Conservation (phyloP, 768 basidiomycete species). For the Tylopilus vinaceipallidus region DNA sequence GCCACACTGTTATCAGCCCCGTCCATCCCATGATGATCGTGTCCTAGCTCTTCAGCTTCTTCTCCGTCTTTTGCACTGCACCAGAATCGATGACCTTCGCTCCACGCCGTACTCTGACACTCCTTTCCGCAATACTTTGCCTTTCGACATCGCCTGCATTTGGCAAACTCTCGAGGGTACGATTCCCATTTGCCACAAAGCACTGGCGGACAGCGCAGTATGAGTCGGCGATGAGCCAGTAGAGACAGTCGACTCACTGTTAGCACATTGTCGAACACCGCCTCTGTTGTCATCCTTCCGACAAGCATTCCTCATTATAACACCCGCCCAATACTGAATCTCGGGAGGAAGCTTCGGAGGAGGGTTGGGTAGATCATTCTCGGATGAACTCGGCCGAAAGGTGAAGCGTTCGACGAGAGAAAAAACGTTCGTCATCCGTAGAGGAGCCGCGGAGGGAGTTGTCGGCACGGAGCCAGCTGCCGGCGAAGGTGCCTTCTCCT, state of each 20-base stretch:
- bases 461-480: conserved; percentile 18
- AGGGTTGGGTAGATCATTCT: conserved; percentile 66
- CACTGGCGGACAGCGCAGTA: conserved; percentile 47
- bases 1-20: conserved; percentile 9
- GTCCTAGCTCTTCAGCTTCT: conserved; percentile 35
- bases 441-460: not conserved
- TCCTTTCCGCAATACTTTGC: conserved; percentile 99
- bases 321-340: conserved; percentile 98
- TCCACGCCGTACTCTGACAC: conserved; percentile 96
- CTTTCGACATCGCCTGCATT: conserved; percentile 92
- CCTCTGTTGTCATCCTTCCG: conserved; percentile 92
- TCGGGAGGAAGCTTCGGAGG: conserved; percentile 78
- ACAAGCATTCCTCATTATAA: conserved; percentile 99
- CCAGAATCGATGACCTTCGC: conserved; percentile 95
- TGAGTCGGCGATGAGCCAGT: conserved; percentile 1
- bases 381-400: conserved; percentile 84
- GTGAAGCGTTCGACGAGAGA: conserved; percentile 96
- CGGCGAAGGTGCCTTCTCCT: conserved; percentile 32
- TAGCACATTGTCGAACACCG: conserved; percentile 96
- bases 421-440: conserved; percentile 86
- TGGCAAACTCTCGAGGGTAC: conserved; percentile 93
- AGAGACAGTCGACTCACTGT: conserved; percentile 57
- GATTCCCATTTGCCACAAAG: conserved; percentile 93
- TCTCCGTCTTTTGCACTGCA: conserved; percentile 67
- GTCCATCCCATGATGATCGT: conserved; percentile 28